Percentiles rank a stretch among this genome's conserved stretches.
These are phyloP conservation scores for Gastrolobium villosum DNA, from an alignment of 306 rosid species.

Conservation along the genomic window DNA sequence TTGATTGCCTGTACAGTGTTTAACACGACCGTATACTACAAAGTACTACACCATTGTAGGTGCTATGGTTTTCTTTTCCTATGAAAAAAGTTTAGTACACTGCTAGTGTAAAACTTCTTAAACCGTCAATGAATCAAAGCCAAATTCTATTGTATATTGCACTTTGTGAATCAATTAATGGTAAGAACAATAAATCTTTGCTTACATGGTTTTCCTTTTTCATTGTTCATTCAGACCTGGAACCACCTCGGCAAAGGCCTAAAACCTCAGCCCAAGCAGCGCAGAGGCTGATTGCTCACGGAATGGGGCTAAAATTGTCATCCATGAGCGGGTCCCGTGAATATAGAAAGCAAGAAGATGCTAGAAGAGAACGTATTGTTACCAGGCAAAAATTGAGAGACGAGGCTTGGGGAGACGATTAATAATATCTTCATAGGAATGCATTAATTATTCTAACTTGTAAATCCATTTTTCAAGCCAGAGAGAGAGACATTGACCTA, in stretches of 20 bases:
- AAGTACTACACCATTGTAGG: not conserved
- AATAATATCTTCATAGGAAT: slow-evolving; percentile 22
- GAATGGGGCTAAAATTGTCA: slow-evolving; percentile 83
- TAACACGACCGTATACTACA: no score
- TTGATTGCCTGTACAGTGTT: not conserved
- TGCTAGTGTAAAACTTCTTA: slow-evolving; percentile 2
- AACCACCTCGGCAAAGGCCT: slow-evolving; percentile 90
- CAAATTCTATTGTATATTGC: not conserved
- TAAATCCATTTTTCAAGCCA: not conserved
- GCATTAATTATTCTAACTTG: not conserved
- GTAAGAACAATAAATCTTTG: not conserved
- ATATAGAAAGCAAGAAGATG: slow-evolving; percentile 73
- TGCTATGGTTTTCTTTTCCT: not conserved
- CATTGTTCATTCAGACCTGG: slow-evolving; percentile 68
- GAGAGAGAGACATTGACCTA: not conserved
- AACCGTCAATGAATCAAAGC: not conserved
- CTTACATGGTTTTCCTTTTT: slow-evolving; percentile 21
- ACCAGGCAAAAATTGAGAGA: slow-evolving; percentile 84
- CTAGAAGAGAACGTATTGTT: slow-evolving; percentile 77
- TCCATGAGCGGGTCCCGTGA: slow-evolving; percentile 66
- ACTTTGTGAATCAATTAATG: slow-evolving; percentile 10
- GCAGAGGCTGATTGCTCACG: slow-evolving; percentile 88
- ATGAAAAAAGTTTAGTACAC: no score
- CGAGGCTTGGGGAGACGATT: slow-evolving; percentile 95
- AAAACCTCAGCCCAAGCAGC: slow-evolving; percentile 83